Percentiles rank a stretch among this genome's conserved stretches.
These are phyloP conservation scores for Auriscalpium orientale DNA, from an alignment of 768 basidiomycete genomes.

Conservation along the genomic window DNA sequence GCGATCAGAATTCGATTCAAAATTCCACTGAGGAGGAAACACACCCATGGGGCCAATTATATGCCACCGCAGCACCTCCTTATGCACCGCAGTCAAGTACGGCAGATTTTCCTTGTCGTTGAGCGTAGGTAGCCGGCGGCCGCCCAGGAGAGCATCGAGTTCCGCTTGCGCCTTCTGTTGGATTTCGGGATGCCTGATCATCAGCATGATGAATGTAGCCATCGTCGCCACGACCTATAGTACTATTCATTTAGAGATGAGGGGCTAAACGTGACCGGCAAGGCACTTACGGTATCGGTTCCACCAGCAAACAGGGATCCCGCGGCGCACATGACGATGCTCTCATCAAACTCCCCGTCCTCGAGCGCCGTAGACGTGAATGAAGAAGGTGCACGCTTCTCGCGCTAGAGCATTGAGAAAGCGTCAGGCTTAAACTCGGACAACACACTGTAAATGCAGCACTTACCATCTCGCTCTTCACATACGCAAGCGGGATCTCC, in stretches of 20 bases:
- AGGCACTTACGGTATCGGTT: slow-evolving; percentile 5
- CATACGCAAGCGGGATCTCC: slow-evolving; percentile 9
- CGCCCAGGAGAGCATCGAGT: slow-evolving; percentile 17
- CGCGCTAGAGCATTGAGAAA: neutral
- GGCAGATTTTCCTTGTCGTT: slow-evolving; percentile 14
- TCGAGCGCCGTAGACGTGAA: neutral
- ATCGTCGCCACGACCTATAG: slow-evolving; percentile 9
- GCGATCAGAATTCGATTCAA: neutral
- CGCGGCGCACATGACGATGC: neutral
- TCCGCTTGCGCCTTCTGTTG: slow-evolving; percentile 19
- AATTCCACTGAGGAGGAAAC: neutral
- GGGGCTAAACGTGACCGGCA: neutral
- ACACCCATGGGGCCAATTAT: slow-evolving; percentile 15
- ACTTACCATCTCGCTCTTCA: slow-evolving; percentile 1
- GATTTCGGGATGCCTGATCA: slow-evolving; percentile 16
- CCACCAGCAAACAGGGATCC: slow-evolving; percentile 8
- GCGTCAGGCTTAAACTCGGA: too few relatives aligned
- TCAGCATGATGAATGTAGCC: slow-evolving; percentile 13
- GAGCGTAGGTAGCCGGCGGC: slow-evolving; percentile 12
- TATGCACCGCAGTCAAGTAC: slow-evolving; percentile 18
- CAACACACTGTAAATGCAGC: too few relatives aligned
- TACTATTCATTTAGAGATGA: neutral
- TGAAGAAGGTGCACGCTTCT: neutral
- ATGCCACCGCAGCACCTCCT: slow-evolving; percentile 20
- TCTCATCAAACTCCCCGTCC: neutral